Evolutionary conservation across 176 grass and related monocot genomes (phyloP).

Genomic region (Lolium perenne): DNA sequence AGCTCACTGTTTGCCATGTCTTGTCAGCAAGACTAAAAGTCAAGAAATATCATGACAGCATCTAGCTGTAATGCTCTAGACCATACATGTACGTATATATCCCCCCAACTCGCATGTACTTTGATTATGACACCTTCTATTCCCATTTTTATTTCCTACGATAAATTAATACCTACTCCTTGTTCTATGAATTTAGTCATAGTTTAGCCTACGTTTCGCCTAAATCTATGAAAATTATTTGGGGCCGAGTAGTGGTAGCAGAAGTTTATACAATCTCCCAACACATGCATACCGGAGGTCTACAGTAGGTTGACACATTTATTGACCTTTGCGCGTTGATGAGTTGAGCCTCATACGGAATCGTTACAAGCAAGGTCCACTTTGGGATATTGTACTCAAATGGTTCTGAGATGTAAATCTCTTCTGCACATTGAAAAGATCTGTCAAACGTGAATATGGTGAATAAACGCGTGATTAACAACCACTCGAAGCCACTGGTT

Average conservation of each 20-base stretch:
- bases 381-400: not conserved
- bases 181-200: no score
- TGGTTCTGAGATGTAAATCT: not conserved
- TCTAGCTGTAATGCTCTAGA: constrained; percentile 6
- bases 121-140: constrained; percentile 19
- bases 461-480: not conserved
- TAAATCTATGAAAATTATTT: no score
- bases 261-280: not conserved
- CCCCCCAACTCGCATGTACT: constrained; percentile 12
- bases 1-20: not conserved
- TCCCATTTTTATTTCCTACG: not conserved
- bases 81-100: constrained; percentile 12
- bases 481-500: not conserved
- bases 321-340: not conserved
- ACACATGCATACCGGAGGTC: not conserved
- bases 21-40: constrained; percentile 14
- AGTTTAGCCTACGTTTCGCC: no score
- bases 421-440: no score
- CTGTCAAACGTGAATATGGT: not conserved
- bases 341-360: not conserved
- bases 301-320: not conserved
- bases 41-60: constrained; percentile 17
- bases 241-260: no score
- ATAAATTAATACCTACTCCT: no score
- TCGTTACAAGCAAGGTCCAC: not conserved